A percentile compares a stretch with the other conserved stretches of the same genome.
These are phyloP conservation scores for Trichosporon coremiiforme DNA, from an alignment of 1,284 basidiomycete species.

Conservation along the genomic window DNA sequence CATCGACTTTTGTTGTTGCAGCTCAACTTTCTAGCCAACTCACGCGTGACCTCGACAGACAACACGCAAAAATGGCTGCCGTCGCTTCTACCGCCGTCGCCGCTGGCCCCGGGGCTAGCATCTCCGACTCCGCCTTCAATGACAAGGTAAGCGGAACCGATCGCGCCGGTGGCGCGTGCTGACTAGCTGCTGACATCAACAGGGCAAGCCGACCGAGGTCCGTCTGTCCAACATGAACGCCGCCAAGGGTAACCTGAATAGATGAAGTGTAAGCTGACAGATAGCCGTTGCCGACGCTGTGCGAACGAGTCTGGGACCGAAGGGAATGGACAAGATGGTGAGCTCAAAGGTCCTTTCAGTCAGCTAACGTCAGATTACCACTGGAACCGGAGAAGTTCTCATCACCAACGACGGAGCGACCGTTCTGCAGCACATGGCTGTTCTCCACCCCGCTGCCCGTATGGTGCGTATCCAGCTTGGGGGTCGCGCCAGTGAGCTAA, in stretches of 20 bases:
- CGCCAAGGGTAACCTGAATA: slow-evolving; percentile 73
- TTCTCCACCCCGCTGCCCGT: slow-evolving; percentile 95
- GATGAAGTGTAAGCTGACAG: slow-evolving; percentile 26
- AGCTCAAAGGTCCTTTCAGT: slow-evolving; percentile 35
- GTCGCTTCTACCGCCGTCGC: slow-evolving; percentile 2
- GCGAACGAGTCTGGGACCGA: slow-evolving; percentile 91
- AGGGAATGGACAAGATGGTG: slow-evolving; percentile 99
- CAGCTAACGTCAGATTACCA: slow-evolving; percentile 76
- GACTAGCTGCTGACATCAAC: slow-evolving; percentile 25
- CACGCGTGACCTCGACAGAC: background rate
- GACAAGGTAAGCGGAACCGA: slow-evolving; percentile 47
- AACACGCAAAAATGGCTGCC: slow-evolving; percentile 22
- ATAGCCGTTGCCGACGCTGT: slow-evolving; percentile 97
- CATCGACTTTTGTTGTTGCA: slow-evolving; percentile 19
- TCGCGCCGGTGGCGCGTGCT: slow-evolving; percentile 4
- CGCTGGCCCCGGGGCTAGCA: slow-evolving; percentile 35
- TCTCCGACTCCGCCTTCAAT: slow-evolving; percentile 47
- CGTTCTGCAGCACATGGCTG: slow-evolving; percentile 95
- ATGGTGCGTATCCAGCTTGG: slow-evolving; percentile 66
- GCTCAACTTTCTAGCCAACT: background rate
- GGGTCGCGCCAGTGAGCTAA: slow-evolving; percentile 33
- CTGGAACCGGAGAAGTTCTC: slow-evolving; percentile 91
- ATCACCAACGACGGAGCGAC: slow-evolving; percentile 99
- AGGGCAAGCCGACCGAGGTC: slow-evolving; percentile 67
- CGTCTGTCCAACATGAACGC: slow-evolving; percentile 93